Percentiles rank a stretch among this genome's conserved stretches.
These are phyloP conservation scores for Apophysomyces variabilis DNA, from an alignment of 371 early-diverging fungal species.

Conservation along the genomic window DNA sequence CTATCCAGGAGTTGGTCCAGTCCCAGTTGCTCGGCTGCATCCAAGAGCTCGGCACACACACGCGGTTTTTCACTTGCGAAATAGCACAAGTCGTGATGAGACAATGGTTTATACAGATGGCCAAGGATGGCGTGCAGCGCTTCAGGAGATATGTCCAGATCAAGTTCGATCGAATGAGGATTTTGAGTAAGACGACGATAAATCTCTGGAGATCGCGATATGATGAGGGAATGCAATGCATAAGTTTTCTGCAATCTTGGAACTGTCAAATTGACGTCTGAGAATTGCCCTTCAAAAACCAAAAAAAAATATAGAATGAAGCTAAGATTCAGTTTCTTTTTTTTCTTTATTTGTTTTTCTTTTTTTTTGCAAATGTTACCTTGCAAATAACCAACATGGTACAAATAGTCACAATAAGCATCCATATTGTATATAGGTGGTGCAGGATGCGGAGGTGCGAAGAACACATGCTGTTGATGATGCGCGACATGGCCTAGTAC, in stretches of 20 bases:
- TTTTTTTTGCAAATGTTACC: slow-evolving; percentile 14
- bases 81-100: slow-evolving; percentile 38
- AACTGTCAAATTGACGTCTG: slow-evolving; percentile 43
- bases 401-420: slow-evolving; percentile 28
- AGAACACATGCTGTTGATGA: slow-evolving; percentile 22
- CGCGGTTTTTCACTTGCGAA: slow-evolving; percentile 42
- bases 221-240: slow-evolving; percentile 34
- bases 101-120: slow-evolving; percentile 37
- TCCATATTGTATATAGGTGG: slow-evolving; percentile 13
- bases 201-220: slow-evolving; percentile 44
- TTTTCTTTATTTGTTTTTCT: neutral
- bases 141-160: slow-evolving; percentile 34
- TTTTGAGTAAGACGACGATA: slow-evolving; percentile 28
- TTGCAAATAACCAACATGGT: slow-evolving; percentile 33
- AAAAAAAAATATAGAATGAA: neutral
- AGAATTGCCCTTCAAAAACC: slow-evolving; percentile 30
- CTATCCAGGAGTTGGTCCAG: slow-evolving; percentile 30
- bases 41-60: slow-evolving; percentile 40
- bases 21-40: slow-evolving; percentile 42
- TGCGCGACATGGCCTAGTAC: slow-evolving; percentile 11
- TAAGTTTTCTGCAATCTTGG: slow-evolving; percentile 36
- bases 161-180: slow-evolving; percentile 32
- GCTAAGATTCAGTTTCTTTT: too few relatives aligned
- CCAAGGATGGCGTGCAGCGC: slow-evolving; percentile 38
- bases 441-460: slow-evolving; percentile 12